These are phyloP conservation scores for Colletotrichum noveboracense DNA, from an alignment of 2,329 filamentous ascomycete genomes.

Conservation along the genomic window DNA sequence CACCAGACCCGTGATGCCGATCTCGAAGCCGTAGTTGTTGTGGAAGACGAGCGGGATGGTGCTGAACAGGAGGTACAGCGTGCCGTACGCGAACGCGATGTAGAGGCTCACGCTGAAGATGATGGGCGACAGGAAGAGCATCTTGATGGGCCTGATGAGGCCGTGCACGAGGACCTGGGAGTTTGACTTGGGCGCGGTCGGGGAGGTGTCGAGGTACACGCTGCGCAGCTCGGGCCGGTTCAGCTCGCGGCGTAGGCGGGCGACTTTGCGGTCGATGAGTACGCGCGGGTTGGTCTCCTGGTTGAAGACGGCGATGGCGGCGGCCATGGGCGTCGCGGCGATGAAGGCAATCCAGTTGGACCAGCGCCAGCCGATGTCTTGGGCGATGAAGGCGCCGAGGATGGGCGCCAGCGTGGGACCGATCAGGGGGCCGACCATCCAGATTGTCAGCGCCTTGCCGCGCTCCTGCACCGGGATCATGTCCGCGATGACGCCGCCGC, in stretches of 20 bases:
- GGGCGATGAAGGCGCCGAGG: constrained; percentile 53
- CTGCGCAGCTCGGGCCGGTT: constrained; percentile 42
- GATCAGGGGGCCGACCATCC: constrained; percentile 47
- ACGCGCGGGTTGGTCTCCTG: constrained; percentile 54
- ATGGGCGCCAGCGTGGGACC: constrained; percentile 52
- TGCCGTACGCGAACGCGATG: constrained; percentile 57
- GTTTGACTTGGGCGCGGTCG: constrained; percentile 35
- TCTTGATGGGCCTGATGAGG: constrained; percentile 55
- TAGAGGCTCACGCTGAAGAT: constrained; percentile 52
- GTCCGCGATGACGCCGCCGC: constrained; percentile 60
- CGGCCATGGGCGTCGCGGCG: constrained; percentile 37
- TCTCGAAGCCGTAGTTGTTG: constrained; percentile 49
- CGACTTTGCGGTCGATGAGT: constrained; percentile 54
- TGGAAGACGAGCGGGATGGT: constrained; percentile 57
- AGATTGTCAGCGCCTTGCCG: constrained; percentile 54
- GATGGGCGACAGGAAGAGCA: constrained; percentile 55
- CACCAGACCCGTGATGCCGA: constrained; percentile 51
- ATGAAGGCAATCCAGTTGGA: constrained; percentile 59
- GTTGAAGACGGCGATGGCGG: constrained; percentile 44
- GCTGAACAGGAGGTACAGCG: constrained; percentile 59
- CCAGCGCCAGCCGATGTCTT: constrained; percentile 59
- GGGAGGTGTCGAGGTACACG: constrained; percentile 7
- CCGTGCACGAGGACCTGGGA: constrained; percentile 40
- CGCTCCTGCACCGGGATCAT: constrained; percentile 53
- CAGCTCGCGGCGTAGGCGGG: constrained; percentile 48